Percentiles rank a stretch among this genome's conserved stretches.
These are phyloP conservation scores for Pythium sp. DNA, from an alignment of 352 stramenopile genomes.

Conservation along the genomic window DNA sequence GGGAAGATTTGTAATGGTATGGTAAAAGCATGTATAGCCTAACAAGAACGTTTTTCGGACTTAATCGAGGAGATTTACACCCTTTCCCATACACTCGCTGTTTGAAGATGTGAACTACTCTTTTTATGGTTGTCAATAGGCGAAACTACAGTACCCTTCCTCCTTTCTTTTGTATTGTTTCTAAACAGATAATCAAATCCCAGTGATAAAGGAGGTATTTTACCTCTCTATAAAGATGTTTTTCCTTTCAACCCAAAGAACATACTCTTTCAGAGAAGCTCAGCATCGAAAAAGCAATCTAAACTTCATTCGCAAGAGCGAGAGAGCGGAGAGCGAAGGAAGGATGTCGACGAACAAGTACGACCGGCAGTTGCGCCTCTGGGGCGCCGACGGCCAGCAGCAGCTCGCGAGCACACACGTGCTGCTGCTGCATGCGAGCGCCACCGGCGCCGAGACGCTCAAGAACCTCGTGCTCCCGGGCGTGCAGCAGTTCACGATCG, in stretches of 20 bases:
- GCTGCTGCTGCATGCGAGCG: conserved; percentile 88
- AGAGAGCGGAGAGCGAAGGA: not conserved
- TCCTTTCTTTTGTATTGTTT: not conserved
- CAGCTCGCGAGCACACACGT: conserved; percentile 87
- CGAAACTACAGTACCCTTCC: not conserved
- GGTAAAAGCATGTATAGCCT: too few relatives aligned
- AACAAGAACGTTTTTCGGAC: too few relatives aligned
- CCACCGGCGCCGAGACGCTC: conserved; percentile 95
- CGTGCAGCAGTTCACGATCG: conserved; percentile 89
- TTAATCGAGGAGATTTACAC: too few relatives aligned
- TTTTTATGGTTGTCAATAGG: too few relatives aligned
- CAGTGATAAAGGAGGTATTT: not conserved
- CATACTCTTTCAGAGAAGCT: too few relatives aligned
- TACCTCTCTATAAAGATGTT: not conserved
- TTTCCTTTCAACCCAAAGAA: not conserved
- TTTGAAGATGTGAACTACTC: too few relatives aligned
- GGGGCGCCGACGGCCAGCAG: conserved; percentile 93
- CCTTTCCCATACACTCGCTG: too few relatives aligned
- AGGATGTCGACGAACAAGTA: conserved; percentile 90
- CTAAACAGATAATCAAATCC: not conserved
- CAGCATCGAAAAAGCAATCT: not conserved
- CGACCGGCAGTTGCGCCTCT: conserved; percentile 98
- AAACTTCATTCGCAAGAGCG: not conserved
- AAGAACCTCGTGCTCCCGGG: conserved; percentile 97
- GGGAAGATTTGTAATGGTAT: too few relatives aligned